Conservation (phyloP, 1,139 yeast genomes). For the Kazachstania sp. region DNA sequence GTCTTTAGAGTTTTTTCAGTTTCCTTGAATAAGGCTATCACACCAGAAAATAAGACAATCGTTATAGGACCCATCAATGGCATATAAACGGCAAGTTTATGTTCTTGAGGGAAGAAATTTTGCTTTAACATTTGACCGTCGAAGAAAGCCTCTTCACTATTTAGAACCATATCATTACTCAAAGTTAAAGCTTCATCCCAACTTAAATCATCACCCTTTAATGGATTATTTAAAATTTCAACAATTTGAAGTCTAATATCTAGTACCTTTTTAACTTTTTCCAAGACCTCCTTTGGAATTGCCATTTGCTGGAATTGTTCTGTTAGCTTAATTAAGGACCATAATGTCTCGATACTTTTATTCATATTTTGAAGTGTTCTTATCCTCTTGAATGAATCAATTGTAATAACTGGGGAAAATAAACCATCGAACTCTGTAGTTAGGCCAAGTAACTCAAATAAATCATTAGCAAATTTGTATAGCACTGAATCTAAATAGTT, state of each 20-base stretch:
- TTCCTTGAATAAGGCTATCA: constrained; percentile 39
- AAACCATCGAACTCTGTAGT: constrained; percentile 39
- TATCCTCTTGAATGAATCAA: constrained; percentile 59
- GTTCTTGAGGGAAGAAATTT: constrained; percentile 90
- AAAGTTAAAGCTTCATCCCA: constrained; percentile 43
- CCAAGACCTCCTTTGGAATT: constrained; percentile 46
- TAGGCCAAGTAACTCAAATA: constrained; percentile 65
- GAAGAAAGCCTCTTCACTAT: constrained; percentile 74
- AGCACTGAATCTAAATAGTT: constrained; percentile 48
- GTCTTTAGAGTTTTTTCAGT: constrained; percentile 1
- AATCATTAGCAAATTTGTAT: constrained; percentile 66
- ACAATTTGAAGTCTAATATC: constrained; percentile 29
- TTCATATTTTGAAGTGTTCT: constrained; percentile 44
- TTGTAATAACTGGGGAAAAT: constrained; percentile 46
- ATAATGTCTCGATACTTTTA: constrained; percentile 49
- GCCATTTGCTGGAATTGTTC: constrained; percentile 68
- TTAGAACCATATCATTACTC: constrained; percentile 48
- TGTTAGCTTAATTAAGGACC: constrained; percentile 62
- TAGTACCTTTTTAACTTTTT: constrained; percentile 31
- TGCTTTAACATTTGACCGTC: constrained; percentile 94
- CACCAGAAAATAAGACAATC: constrained; percentile 58
- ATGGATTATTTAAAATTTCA: constrained; percentile 24
- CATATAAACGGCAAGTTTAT: constrained; percentile 83
- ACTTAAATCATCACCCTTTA: constrained; percentile 14
- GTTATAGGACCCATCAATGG: constrained; percentile 82